A percentile compares a stretch with the other conserved stretches of the same genome.
Evolutionary conservation across 192 early-diverging fungal species (phyloP).

Genomic region (Rhizophagus sp.): DNA sequence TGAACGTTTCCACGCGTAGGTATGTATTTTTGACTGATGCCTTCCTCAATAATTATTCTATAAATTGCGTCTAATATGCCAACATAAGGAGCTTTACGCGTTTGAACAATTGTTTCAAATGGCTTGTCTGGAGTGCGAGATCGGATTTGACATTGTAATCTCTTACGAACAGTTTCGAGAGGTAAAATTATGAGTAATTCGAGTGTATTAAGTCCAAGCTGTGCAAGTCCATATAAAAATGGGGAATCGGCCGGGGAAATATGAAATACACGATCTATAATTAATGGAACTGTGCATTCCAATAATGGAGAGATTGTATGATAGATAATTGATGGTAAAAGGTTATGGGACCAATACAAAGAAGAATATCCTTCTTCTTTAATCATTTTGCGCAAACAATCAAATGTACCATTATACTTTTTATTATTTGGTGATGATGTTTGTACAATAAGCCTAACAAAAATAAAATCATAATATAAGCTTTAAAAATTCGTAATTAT

Average conservation of each 20-base stretch:
- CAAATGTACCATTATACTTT: slow-evolving; percentile 80
- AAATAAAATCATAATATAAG: background rate
- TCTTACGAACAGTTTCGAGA: slow-evolving; percentile 82
- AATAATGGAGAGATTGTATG: slow-evolving; percentile 76
- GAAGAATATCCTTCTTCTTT: slow-evolving; percentile 72
- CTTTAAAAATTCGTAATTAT: background rate
- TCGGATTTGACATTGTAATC: slow-evolving; percentile 81
- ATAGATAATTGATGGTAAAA: slow-evolving; percentile 79
- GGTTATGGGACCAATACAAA: slow-evolving; percentile 71
- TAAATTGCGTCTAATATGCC: slow-evolving; percentile 69
- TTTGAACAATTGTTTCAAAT: slow-evolving; percentile 68
- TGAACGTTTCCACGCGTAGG: slow-evolving; percentile 27
- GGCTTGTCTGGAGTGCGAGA: slow-evolving; percentile 51
- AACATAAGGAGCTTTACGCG: slow-evolving; percentile 70
- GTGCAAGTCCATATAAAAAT: slow-evolving; percentile 56
- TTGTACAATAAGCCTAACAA: slow-evolving; percentile 76
- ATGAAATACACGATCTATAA: slow-evolving; percentile 65
- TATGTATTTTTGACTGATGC: slow-evolving; percentile 44
- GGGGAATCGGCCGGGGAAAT: slow-evolving; percentile 65
- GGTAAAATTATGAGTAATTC: slow-evolving; percentile 79
- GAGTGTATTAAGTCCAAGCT: slow-evolving; percentile 68
- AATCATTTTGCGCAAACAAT: slow-evolving; percentile 75
- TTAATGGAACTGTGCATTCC: slow-evolving; percentile 61
- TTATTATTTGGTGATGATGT: slow-evolving; percentile 70
- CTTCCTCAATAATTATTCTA: slow-evolving; percentile 76